phyloP scores from a whole-genome alignment of 805 yeast genomes.

The Yarrowia sp. region DNA sequence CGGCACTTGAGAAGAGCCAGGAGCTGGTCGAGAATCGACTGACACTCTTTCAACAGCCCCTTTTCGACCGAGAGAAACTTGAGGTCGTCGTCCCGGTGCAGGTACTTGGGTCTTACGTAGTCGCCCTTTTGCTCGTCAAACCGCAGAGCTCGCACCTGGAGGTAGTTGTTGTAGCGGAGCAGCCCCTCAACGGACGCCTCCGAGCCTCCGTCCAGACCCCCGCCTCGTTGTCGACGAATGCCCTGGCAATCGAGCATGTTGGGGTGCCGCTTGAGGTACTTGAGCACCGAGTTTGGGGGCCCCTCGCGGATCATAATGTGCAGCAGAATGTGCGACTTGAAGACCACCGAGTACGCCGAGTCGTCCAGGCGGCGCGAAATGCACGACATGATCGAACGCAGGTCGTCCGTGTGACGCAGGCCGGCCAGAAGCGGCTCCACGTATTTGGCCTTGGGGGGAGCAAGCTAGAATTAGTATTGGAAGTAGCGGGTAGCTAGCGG shows the following conservation, averaged over 20 bases:
- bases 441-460: slow-evolving; percentile 97
- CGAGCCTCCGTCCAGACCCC: slow-evolving; percentile 43
- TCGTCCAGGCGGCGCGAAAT: slow-evolving; percentile 71
- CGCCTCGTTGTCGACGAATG: slow-evolving; percentile 40
- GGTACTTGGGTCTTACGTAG: slow-evolving; percentile 68
- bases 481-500: too few species aligned
- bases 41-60: slow-evolving; percentile 84
- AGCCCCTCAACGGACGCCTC: slow-evolving; percentile 53
- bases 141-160: slow-evolving; percentile 71
- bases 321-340: slow-evolving; percentile 80
- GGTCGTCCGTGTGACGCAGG: slow-evolving; percentile 63
- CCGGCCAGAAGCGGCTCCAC: slow-evolving; percentile 87
- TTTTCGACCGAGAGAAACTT: slow-evolving; percentile 70
- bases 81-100: slow-evolving; percentile 63
- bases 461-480: slow-evolving; percentile 59
- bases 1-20: slow-evolving; percentile 75
- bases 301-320: slow-evolving; percentile 96
- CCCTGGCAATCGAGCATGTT: slow-evolving; percentile 57
- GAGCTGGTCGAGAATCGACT: slow-evolving; percentile 83
- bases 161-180: slow-evolving; percentile 73
- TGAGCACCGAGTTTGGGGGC: slow-evolving; percentile 73
- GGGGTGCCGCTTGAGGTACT: slow-evolving; percentile 60
- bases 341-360: slow-evolving; percentile 89
- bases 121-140: slow-evolving; percentile 62
- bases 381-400: slow-evolving; percentile 71